Conservation (phyloP, 805 yeast genomes). For the Yarrowia keelungensis region DNA sequence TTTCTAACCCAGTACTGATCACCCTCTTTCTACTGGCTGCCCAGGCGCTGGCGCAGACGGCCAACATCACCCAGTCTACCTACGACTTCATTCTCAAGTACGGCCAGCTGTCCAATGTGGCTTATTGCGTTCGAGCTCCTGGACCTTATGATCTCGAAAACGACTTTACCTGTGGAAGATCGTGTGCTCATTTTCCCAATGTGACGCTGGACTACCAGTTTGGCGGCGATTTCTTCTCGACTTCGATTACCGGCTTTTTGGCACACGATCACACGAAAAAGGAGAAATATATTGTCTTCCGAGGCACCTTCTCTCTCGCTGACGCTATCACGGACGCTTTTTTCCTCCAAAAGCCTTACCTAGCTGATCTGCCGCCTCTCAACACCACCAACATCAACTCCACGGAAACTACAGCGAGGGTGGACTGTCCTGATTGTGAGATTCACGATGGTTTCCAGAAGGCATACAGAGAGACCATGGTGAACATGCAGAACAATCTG, state of each 20-base stretch:
- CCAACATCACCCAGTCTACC: conserved; percentile 10
- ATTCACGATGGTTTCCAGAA: conserved; percentile 23
- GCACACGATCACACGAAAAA: conserved; percentile 13
- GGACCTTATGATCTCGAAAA: not conserved
- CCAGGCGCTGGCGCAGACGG: not conserved
- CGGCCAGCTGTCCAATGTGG: conserved; percentile 22
- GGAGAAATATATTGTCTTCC: conserved; percentile 19
- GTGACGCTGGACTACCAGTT: conserved; percentile 1
- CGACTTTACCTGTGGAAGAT: conserved; percentile 13
- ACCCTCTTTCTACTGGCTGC: not conserved
- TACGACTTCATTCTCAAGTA: conserved; percentile 22
- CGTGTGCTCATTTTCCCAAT: conserved; percentile 9
- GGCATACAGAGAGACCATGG: conserved; percentile 21
- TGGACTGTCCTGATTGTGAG: conserved; percentile 5
- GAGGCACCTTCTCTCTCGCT: conserved; percentile 12
- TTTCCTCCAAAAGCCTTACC: conserved; percentile 3
- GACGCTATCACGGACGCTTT: conserved; percentile 13
- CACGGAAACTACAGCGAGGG: not conserved
- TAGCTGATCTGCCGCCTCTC: conserved; percentile 12
- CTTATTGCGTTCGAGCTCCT: conserved; percentile 11
- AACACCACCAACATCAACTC: conserved; percentile 6
- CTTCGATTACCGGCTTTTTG: conserved; percentile 11
- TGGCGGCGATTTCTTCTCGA: conserved; percentile 19
- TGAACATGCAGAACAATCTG: not conserved
- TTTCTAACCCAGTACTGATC: not conserved